Conservation (phyloP, 1,139 yeast genomes). For the Suhomyces chickasaworum region DNA sequence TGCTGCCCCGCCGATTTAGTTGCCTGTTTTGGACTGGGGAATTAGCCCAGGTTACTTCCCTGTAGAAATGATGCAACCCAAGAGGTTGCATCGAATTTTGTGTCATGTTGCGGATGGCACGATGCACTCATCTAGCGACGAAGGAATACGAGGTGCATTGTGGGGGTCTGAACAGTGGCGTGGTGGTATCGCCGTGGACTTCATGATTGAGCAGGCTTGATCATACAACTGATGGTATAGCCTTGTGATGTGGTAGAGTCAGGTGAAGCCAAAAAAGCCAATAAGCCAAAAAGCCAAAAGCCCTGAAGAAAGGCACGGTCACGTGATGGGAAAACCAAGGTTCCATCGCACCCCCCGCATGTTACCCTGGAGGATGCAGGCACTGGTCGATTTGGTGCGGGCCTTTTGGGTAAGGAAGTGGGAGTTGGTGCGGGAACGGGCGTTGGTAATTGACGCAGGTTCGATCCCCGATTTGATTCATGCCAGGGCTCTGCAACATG, state of each 20-base stretch:
- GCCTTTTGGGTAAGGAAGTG: too few relatives aligned
- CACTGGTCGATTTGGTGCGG: too few relatives aligned
- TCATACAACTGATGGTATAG: too few relatives aligned
- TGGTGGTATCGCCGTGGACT: neutral
- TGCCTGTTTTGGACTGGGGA: slow-evolving; percentile 2
- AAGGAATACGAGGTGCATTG: slow-evolving; percentile 1
- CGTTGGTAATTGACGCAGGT: neutral
- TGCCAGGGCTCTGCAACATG: slow-evolving; percentile 7
- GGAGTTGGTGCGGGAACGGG: neutral
- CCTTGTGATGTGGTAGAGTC: neutral
- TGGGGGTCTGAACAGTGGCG: neutral
- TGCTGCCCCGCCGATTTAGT: slow-evolving; percentile 4
- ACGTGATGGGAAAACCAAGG: too few relatives aligned
- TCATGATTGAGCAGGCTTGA: too few relatives aligned
- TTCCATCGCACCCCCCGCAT: neutral
- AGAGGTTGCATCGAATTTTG: slow-evolving; percentile 7
- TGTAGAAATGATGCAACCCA: slow-evolving; percentile 4
- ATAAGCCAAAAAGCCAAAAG: too few relatives aligned
- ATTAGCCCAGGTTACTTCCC: slow-evolving; percentile 6
- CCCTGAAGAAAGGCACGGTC: neutral
- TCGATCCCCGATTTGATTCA: neutral
- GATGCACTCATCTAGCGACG: neutral
- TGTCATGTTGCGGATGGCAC: slow-evolving; percentile 5
- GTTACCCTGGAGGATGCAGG: neutral
- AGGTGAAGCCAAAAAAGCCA: too few relatives aligned